Conservation (phyloP, 2,329 filamentous ascomycete species). For the Fusarium sp. region DNA sequence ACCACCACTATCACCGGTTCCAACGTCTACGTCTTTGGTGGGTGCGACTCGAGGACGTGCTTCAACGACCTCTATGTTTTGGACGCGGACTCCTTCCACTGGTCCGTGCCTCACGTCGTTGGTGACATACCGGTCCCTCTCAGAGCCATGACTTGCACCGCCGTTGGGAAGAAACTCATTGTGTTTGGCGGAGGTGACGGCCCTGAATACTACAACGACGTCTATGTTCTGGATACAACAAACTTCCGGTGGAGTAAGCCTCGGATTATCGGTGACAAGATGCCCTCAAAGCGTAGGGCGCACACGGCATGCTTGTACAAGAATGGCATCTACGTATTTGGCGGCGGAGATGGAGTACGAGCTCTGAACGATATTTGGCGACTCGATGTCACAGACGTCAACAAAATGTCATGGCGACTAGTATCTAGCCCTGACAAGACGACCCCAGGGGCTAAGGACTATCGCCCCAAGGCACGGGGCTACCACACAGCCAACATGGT, state of each 20-base stretch:
- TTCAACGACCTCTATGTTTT: slow-evolving; percentile 75
- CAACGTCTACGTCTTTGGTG: slow-evolving; percentile 73
- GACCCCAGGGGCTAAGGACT: slow-evolving; percentile 46
- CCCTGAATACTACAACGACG: slow-evolving; percentile 74
- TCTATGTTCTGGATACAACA: slow-evolving; percentile 74
- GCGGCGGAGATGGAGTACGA: slow-evolving; percentile 72
- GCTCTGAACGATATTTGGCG: slow-evolving; percentile 76
- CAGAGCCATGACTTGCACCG: slow-evolving; percentile 75
- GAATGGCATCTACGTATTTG: slow-evolving; percentile 75
- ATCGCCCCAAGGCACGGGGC: slow-evolving; percentile 68
- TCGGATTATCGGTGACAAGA: slow-evolving; percentile 63
- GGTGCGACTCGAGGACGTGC: slow-evolving; percentile 70
- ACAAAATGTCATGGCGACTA: slow-evolving; percentile 73
- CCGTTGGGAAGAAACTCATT: slow-evolving; percentile 73
- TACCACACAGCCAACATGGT: slow-evolving; percentile 79
- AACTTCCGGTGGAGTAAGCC: slow-evolving; percentile 73
- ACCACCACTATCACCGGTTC: slow-evolving; percentile 71
- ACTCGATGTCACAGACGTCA: slow-evolving; percentile 71
- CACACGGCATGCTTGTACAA: slow-evolving; percentile 76
- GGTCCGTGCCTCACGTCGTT: slow-evolving; percentile 69
- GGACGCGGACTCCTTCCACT: slow-evolving; percentile 74
- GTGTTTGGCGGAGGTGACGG: slow-evolving; percentile 75
- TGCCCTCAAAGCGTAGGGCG: slow-evolving; percentile 68
- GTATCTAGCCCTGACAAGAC: slow-evolving; percentile 60
- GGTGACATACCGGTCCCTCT: slow-evolving; percentile 71